phyloP scores from a whole-genome alignment of 1,284 basidiomycete species.

The Coniferiporia weirii region DNA sequence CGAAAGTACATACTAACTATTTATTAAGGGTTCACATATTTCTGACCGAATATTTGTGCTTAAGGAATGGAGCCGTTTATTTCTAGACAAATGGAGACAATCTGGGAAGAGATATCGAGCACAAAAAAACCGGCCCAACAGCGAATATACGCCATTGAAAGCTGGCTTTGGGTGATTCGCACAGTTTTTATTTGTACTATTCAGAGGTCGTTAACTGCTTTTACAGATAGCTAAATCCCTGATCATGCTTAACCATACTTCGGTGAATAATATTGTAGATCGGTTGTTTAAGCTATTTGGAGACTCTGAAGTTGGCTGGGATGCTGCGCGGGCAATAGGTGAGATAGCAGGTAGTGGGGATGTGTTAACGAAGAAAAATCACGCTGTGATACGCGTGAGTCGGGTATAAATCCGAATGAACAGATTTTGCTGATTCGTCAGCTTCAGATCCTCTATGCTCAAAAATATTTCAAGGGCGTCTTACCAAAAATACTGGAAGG shows the following conservation, averaged over 20 bases:
- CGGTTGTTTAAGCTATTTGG: conserved; percentile 65
- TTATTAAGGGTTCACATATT: neutral
- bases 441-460: conserved; percentile 75
- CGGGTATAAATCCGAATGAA: neutral
- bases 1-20: conserved; percentile 22
- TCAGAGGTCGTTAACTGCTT: conserved; percentile 8
- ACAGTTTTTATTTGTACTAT: neutral
- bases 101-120: conserved; percentile 47
- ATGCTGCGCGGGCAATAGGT: conserved; percentile 72
- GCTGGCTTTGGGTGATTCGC: conserved; percentile 66
- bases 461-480: conserved; percentile 74
- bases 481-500: conserved; percentile 74
- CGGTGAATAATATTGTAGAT: conserved; percentile 54
- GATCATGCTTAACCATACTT: conserved; percentile 65
- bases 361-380: conserved; percentile 71
- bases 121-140: conserved; percentile 26
- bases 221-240: conserved; percentile 71
- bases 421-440: neutral
- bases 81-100: conserved; percentile 34
- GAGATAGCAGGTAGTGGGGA: conserved; percentile 54
- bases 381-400: conserved; percentile 69
- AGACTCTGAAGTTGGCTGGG: conserved; percentile 54
- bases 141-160: conserved; percentile 50
- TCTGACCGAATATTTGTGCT: neutral
- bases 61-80: conserved; percentile 48